Evolutionary conservation across 257 asterid genomes (phyloP), one percentile per base, ranked within the genome.

Genomic region (Haberlea rhodopensis): DNA sequence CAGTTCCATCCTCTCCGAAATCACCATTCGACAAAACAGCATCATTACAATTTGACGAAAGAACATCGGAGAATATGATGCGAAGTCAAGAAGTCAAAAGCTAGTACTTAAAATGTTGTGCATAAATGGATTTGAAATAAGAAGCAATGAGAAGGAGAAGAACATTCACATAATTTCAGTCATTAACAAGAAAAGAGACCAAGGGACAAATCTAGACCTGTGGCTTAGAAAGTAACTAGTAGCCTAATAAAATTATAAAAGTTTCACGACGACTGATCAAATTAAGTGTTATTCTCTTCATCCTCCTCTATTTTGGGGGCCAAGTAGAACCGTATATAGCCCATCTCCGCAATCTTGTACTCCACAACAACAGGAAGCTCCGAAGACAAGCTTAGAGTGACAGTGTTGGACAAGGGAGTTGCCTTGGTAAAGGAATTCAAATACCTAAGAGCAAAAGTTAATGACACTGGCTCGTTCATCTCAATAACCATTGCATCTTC

Each of bases 291-390:
- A 13, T 29, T 54, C 53, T 83, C 89, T 49, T 77, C 94, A 5
- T 86, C 90, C 34, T 86, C 88, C 69, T 86, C 95, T 29, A 86
- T 84, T 75, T 84, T 84, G 20, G 90, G 95, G 9, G 90, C 88
- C 79, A 84, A 31, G 45, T 84, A 84, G 72, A 74, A 84, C 66
- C 90, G 76, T 29, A 86, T 53, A 57, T 84, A 74, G 2, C 90
- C 95, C 88, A 84, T 81, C 73, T 86, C 90, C 3, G 88, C 95
- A 70, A 86, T 78, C 76, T 86, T 84, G 75, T 81, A 86, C 75
- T 84, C 90, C 5, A 86, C 84, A 25, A 76, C 95, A 26, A 81
- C 84, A 4, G 95, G 95, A 49, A 84, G 85, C 62, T 86, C 88
- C 0, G 90, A 68, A 23, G 88, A 84, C 71, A 86, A 67, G 75